Conservation (phyloP, 2,329 filamentous ascomycete species). For the Hymenoscyphus scutula region DNA sequence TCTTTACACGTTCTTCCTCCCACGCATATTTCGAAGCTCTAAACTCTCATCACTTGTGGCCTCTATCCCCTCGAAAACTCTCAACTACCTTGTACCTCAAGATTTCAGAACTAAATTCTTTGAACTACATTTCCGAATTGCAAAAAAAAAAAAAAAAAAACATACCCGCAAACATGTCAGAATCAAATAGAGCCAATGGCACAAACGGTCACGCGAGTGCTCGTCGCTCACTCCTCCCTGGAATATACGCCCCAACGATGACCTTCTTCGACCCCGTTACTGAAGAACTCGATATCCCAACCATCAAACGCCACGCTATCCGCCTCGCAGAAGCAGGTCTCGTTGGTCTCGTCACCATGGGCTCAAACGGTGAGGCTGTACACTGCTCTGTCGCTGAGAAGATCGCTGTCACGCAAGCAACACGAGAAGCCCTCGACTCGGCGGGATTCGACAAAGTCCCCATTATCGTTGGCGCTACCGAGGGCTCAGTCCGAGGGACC, state of each 20-base stretch:
- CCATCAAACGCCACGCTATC: constrained; percentile 77
- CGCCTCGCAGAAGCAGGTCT: constrained; percentile 75
- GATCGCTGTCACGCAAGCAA: constrained; percentile 69
- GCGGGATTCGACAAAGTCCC: constrained; percentile 75
- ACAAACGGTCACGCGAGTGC: constrained; percentile 36
- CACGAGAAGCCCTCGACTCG: constrained; percentile 76
- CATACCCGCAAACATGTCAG: constrained; percentile 15
- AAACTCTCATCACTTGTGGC: no score
- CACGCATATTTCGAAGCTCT: not conserved
- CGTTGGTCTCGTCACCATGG: constrained; percentile 80
- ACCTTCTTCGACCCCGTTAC: constrained; percentile 84
- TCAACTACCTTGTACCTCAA: constrained; percentile 4
- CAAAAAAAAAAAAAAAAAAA: no score
- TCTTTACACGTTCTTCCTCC: not conserved
- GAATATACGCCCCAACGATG: constrained; percentile 87
- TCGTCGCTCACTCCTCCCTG: constrained; percentile 65
- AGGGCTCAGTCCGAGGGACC: constrained; percentile 79
- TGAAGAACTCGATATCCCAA: constrained; percentile 78
- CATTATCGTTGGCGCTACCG: constrained; percentile 78
- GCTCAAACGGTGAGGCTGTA: constrained; percentile 86
- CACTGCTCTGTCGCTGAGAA: constrained; percentile 81
- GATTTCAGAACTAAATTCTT: constrained; percentile 4
- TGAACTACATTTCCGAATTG: no score
- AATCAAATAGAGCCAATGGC: constrained; percentile 19
- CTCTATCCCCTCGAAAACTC: no score